These are phyloP conservation scores for Ophidiomyces ophidiicola DNA, from an alignment of 2,329 filamentous ascomycete species.

Conservation along the genomic window DNA sequence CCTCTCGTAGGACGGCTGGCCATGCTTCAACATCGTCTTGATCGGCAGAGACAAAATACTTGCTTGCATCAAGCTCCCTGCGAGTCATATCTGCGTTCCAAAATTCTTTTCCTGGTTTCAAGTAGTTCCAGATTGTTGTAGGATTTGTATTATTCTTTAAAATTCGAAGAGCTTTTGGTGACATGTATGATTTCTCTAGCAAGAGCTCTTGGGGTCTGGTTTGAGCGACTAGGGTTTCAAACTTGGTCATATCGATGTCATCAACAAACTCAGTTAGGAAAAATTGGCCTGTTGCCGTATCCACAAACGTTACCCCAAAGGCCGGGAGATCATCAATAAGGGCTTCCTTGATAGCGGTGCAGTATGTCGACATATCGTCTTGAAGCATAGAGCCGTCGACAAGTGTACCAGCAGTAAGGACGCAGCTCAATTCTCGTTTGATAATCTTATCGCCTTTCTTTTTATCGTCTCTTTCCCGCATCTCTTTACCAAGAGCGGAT, in stretches of 20 bases:
- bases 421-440: conserved; percentile 74
- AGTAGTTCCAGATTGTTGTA: conserved; percentile 87
- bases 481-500: conserved; percentile 89
- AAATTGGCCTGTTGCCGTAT: conserved; percentile 92
- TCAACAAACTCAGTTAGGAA: conserved; percentile 85
- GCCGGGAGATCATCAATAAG: conserved; percentile 58
- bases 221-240: conserved; percentile 93
- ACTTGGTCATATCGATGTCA: conserved; percentile 86
- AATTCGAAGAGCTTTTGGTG: conserved; percentile 79
- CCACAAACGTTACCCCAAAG: conserved; percentile 88
- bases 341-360: conserved; percentile 81
- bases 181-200: conserved; percentile 75
- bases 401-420: conserved; percentile 81
- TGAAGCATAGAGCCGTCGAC: conserved; percentile 96
- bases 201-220: conserved; percentile 78
- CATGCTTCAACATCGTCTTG: conserved; percentile 53
- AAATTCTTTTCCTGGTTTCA: conserved; percentile 80
- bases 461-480: conserved; percentile 71
- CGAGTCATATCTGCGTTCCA: conserved; percentile 74
- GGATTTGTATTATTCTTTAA: conserved; percentile 90
- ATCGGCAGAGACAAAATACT: conserved; percentile 59
- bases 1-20: conserved; percentile 62
- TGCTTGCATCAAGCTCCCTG: conserved; percentile 65
- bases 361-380: conserved; percentile 94
- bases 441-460: conserved; percentile 88